Evolutionary conservation across 2,329 filamentous ascomycete species (phyloP).

Genomic region (Paracoccidioides lutzii): DNA sequence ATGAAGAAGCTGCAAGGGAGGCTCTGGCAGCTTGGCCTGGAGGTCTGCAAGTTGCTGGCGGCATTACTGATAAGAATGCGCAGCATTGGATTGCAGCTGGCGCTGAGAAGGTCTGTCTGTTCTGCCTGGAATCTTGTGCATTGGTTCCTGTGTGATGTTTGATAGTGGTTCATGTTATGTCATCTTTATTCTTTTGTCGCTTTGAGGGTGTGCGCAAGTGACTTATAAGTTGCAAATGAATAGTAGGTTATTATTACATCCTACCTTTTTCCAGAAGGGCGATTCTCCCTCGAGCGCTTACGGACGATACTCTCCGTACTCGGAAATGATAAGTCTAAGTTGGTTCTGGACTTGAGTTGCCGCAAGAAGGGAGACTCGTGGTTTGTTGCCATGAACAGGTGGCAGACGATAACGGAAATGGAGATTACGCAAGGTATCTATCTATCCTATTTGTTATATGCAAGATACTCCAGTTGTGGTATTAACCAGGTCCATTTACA

Average conservation of each 20-base stretch:
- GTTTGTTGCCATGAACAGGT: slow-evolving; percentile 99
- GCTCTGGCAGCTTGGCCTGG: slow-evolving; percentile 67
- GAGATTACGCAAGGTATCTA: slow-evolving; percentile 71
- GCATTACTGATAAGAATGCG: slow-evolving; percentile 77
- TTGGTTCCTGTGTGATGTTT: background rate
- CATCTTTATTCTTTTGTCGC: background rate
- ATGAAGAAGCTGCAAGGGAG: slow-evolving; percentile 65
- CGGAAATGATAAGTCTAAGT: slow-evolving; percentile 59
- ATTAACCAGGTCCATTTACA: slow-evolving; percentile 25
- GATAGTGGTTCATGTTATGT: background rate
- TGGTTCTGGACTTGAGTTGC: slow-evolving; percentile 93
- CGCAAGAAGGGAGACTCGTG: slow-evolving; percentile 62
- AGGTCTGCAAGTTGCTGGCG: slow-evolving; percentile 82
- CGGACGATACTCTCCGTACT: slow-evolving; percentile 61
- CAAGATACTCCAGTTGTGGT: background rate
- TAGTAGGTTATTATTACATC: slow-evolving; percentile 91
- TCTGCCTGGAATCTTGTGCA: background rate
- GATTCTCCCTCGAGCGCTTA: slow-evolving; percentile 66
- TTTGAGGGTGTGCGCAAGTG: background rate
- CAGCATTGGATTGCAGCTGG: slow-evolving; percentile 73
- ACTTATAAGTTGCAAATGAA: slow-evolving; percentile 4
- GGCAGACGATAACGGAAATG: slow-evolving; percentile 96
- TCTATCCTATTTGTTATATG: background rate
- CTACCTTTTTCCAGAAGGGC: slow-evolving; percentile 74
- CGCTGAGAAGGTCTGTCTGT: slow-evolving; percentile 63